Percentiles rank a stretch among this genome's conserved stretches.
These are phyloP conservation scores for Cryphonectria naterciae DNA, from an alignment of 2,329 filamentous ascomycete species.

Conservation along the genomic window DNA sequence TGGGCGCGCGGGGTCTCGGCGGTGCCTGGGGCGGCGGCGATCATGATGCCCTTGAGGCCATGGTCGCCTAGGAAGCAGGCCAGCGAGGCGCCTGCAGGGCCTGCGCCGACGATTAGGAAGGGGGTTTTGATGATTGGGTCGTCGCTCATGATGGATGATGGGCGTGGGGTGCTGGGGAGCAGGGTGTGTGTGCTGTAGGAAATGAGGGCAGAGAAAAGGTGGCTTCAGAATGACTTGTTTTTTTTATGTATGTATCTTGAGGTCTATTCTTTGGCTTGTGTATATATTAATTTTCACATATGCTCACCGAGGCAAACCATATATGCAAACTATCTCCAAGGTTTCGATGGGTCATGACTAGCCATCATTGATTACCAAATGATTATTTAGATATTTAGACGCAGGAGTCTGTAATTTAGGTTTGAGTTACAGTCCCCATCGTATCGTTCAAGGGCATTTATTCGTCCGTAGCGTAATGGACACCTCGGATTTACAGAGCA, in stretches of 20 bases:
- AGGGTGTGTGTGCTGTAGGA: background rate
- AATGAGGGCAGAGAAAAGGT: background rate
- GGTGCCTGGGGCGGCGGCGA: conserved; percentile 52
- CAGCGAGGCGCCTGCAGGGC: conserved; percentile 58
- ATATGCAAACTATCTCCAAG: background rate
- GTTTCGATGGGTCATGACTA: background rate
- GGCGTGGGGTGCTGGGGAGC: background rate
- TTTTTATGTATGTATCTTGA: background rate
- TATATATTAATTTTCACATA: background rate
- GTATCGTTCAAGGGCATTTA: background rate
- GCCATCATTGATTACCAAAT: conserved; percentile 17
- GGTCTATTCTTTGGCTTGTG: background rate
- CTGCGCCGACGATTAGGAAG: conserved; percentile 38
- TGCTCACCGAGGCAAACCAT: background rate
- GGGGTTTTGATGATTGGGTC: conserved; percentile 26
- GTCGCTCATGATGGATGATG: conserved; percentile 13
- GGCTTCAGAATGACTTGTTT: background rate
- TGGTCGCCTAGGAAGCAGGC: conserved; percentile 52
- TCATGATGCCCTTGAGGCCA: conserved; percentile 57
- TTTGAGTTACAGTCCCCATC: background rate
- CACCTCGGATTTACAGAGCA: background rate
- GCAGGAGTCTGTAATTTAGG: background rate
- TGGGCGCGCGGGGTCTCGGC: conserved; percentile 63
- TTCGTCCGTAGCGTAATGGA: background rate
- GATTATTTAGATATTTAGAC: conserved; percentile 22